Evolutionary conservation across 176 grass and related monocot genomes (phyloP).

Genomic region (Guadua angustifolia): DNA sequence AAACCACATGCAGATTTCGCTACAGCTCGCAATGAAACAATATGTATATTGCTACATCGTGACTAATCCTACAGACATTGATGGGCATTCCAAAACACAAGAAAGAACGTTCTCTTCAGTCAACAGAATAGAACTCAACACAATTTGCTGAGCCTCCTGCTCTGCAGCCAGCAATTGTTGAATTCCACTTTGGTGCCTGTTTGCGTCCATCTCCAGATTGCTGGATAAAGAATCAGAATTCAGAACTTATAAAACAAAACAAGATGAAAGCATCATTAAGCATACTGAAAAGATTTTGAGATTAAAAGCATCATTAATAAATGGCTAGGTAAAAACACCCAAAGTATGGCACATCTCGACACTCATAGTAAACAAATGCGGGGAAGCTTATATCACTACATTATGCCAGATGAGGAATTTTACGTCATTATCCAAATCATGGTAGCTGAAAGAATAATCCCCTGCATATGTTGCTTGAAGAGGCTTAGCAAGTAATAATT

Average conservation of each 20-base stretch:
- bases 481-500: not conserved
- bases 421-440: not conserved
- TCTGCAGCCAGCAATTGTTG: conserved; percentile 91
- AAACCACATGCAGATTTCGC: not conserved
- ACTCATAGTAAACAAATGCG: not conserved
- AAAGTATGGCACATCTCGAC: not conserved
- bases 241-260: not conserved
- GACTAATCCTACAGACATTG: not conserved
- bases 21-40: not conserved
- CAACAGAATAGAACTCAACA: conserved; percentile 28
- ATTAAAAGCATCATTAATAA: too few relatives aligned
- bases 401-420: too few relatives aligned
- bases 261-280: not conserved
- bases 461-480: not conserved
- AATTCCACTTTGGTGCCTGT: conserved; percentile 77
- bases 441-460: not conserved
- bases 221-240: not conserved
- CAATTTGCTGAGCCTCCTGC: conserved; percentile 89
- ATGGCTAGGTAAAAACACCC: not conserved
- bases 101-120: not conserved
- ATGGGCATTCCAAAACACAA: not conserved
- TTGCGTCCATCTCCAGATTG: conserved; percentile 65
- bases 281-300: too few relatives aligned
- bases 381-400: too few relatives aligned
- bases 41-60: not conserved